Evolutionary conservation across 2,329 filamentous ascomycete species (phyloP), one percentile per base, ranked within the genome.

Genomic region (Alternaria arborescens): DNA sequence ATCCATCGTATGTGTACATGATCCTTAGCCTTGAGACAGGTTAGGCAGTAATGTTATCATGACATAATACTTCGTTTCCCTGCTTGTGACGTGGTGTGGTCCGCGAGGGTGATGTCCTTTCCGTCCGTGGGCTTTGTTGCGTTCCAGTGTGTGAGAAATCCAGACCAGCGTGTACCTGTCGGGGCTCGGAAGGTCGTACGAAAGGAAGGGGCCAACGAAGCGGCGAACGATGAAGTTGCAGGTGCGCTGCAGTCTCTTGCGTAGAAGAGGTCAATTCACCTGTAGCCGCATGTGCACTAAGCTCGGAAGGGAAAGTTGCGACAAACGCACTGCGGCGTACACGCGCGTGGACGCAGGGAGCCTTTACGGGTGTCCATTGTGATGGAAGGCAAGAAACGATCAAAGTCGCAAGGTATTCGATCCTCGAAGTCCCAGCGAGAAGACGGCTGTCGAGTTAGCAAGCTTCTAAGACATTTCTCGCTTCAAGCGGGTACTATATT

Each of bases 41-140:
- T 63, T 68, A 65, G 65, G 65, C 66, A 75, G 69, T 61, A 75
- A 75, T 74, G 65, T 65, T 56, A 74, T 66, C 65, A 76, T 60
- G 70, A 74, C 41, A 71, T 58, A 68, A 61, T 30, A 44, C 7
- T 3, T 44, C 30, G 22, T 40, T 18, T 8, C 41, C 20, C 20
- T 36, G 14, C 24, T 8, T 40, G 47, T 52, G 28, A 16, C 5
- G 46, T 48, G 18, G 34, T 42, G 14, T 40, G n/a, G 8, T 40
- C 10, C 1, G 36, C 36, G n/a, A 20, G 14, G 7, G 36, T 40
- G 8, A 20, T 11, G 3, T 38, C 16, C 34, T 36, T 36, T 4
- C 12, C 14, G 32, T 16, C 11, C 5, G 32, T 12, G 14, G 28
- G 10, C 11, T 11, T 11, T 10, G 28, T 36, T 36, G 32, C 32